Base-by-base conservation (phyloP, 345 rosid genomes). In the Cardamine chenopodiifolia region DNA sequence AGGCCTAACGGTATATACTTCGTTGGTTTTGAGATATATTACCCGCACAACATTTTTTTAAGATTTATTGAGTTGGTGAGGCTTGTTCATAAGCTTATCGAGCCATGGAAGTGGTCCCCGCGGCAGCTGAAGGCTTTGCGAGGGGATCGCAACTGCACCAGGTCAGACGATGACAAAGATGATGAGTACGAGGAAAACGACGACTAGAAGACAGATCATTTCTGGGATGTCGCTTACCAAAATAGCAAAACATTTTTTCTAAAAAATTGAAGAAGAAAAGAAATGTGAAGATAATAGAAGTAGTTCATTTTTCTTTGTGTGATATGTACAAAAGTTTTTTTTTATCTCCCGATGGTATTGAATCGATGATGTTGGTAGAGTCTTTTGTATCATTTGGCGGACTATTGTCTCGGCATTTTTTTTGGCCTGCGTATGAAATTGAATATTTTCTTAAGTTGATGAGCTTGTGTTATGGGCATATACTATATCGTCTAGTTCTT, bases 81-180 rank as follows among this genome's bases (percentile, higher is more conserved):
- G 66, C 71, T 76, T 20, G 76, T 77, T 56, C 71, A 63, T 7
- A 77, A 28, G 74, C 80, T 77, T 56, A 47, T 77, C 25, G 76
- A 77, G 60, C 80, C 80, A 19, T 77, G 80, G 80, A 77, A 70
- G 54, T 77, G 80, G 76, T 77, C 80, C 2, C 80, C 80, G 0
- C n/a, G 35, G 12, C 80, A 77, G 71, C 54, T 77, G 8, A 57
- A 63, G 25, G 76, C 60, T 39, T 25, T 77, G 23, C 71, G 80
- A 17, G 53, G n/a, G 13, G 60, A 32, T 31, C 71, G 28, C 25
- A 70, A 53, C 29, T 8, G 20, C 54, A 35, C 52, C 31, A 62
- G 25, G 22, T 29, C 71, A 62, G 34, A 23, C 13, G 59, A 54
- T 62, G 71, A 47, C 13, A 55, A 63, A 9, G 45, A 70, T 23